phyloP scores from a whole-genome alignment of 208 protist genomes.

The Porcisia deanei region DNA sequence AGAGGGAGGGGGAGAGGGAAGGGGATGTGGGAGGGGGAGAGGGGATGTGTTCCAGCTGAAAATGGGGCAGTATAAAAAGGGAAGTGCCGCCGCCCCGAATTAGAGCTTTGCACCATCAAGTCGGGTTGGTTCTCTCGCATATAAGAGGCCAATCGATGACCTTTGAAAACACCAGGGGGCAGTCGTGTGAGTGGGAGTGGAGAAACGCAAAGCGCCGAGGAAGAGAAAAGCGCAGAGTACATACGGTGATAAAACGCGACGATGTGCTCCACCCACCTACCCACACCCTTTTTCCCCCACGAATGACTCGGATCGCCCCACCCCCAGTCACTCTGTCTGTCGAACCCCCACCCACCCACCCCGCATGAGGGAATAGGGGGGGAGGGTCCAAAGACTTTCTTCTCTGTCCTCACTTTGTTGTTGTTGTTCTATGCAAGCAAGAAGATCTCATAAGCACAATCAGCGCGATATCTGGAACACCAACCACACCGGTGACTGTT shows the following conservation, averaged over 20 bases:
- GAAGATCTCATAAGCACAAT: background rate
- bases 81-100: no score
- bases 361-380: background rate
- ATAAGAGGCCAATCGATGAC: background rate
- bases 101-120: no score
- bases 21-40: no score
- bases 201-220: background rate
- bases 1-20: no score
- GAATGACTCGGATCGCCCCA: background rate
- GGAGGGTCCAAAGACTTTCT: background rate
- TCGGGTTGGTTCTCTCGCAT: no score
- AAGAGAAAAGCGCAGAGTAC: background rate
- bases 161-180: background rate
- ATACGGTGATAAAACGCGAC: background rate
- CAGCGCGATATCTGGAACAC: background rate
- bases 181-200: background rate
- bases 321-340: background rate
- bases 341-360: background rate
- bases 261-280: background rate
- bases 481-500: background rate
- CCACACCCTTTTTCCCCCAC: background rate
- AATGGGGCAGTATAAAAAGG: no score
- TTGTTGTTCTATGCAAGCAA: slow-evolving; percentile 2
- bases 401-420: background rate
- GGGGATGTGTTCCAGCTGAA: no score